phyloP scores from a whole-genome alignment of 257 asterid species.

The Solanum bukasovii region DNA sequence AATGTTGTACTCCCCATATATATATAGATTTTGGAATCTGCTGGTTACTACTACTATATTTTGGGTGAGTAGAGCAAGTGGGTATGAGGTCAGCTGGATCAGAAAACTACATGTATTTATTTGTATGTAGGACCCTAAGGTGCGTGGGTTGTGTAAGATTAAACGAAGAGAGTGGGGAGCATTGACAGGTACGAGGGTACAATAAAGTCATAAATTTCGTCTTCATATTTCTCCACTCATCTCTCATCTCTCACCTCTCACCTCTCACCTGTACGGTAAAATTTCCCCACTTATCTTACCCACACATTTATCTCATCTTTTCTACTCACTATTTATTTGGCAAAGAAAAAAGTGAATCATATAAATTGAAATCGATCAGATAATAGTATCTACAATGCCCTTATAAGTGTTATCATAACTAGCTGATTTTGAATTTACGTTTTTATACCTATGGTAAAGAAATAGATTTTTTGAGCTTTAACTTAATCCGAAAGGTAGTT shows the following conservation, averaged over 20 bases:
- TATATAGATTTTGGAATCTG: background rate
- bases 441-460: background rate
- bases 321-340: background rate
- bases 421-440: background rate
- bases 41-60: background rate
- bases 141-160: background rate
- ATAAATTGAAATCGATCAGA: too few relatives aligned
- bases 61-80: too few relatives aligned
- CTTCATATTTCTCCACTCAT: background rate
- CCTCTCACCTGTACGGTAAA: background rate
- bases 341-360: too few relatives aligned
- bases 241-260: background rate
- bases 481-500: too few relatives aligned
- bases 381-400: too few relatives aligned
- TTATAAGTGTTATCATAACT: too few relatives aligned
- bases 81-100: too few relatives aligned
- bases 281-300: background rate
- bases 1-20: too few relatives aligned
- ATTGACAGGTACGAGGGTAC: constrained; percentile 8
- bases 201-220: background rate
- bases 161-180: constrained; percentile 1
- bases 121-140: background rate
- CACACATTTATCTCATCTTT: background rate
- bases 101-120: too few relatives aligned
- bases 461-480: background rate